Evolutionary conservation across 176 grass and related monocot genomes (phyloP), one percentile per base, ranked within the genome.

Genomic region (Musa acuminata): DNA sequence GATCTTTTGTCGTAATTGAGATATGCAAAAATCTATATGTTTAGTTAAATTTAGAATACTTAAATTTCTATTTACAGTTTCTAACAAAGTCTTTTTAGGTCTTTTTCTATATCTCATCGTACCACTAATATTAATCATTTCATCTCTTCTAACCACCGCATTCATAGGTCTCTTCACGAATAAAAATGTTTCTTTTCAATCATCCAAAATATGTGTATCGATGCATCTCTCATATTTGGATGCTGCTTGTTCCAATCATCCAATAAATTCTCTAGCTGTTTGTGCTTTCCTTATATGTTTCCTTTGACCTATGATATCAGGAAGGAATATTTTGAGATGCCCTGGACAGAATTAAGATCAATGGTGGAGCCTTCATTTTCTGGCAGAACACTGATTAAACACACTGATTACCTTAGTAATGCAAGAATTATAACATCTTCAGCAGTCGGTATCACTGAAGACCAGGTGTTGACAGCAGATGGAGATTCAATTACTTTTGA

Each of bases 281-380:
- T 62, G 13, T 53, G 10, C 22, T 64, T 49, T 22, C 20, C n/a
- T 6, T 51, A 53, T 13, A 79, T 26, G 13, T 65, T 2, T 29
- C 53, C 54, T 35, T 12, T 86, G 75, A 25, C 77, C 5, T 81
- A 77, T 64, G 35, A 43, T 43, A 43, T 66, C 73, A 96, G 92
- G 82, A 96, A 96, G 48, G 92, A 96, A 1, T 92, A 96, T 72
- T 57, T 82, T 78, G 87, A 92, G 84, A 87, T 96, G 64, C 83
- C 83, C 70, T 96, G 87, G 87, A 82, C 89, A 74, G 84, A 96
- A 63, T 63, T 90, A 53, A 75, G 92, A 58, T 89, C 89, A 10
- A 96, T 78, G 83, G 89, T 96, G 48, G 83, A 92, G 11, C 92
- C 89, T 27, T 82, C 80, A 62, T 86, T 92, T 54, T 82, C 92